Evolutionary conservation across 345 rosid species (phyloP), one percentile per base, ranked within the genome.

Genomic region (Mangifera indica): DNA sequence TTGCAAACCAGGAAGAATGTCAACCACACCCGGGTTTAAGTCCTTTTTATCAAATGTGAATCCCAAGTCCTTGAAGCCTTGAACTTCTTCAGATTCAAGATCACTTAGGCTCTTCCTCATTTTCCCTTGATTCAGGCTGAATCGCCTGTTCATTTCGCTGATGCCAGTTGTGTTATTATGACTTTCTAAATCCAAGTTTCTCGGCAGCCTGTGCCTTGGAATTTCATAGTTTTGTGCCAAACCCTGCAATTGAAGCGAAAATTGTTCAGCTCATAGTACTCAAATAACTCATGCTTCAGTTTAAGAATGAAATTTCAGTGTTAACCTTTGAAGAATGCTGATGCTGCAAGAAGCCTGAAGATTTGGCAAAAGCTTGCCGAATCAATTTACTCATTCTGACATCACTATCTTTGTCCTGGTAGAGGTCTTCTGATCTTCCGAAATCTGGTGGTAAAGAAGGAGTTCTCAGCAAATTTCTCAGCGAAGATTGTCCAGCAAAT

Each of bases 331-430:
- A 64, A 65, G 56, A 55, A 7, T 66, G 78, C 17, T 68, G 49
- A 10, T 55, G 70, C 0, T 75, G 81, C 48, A 67, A 66, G 63
- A 58, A 22, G 29, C 63, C 62, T 9, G 76, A 44, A 44, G 90
- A 74, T 42, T 60, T 56, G 24, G 82, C 74, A 72, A 84, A 78
- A 63, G 93, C 91, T 61, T 83, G 84, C 51, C 80, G 85, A 63
- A 86, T 89, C 80, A 89, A 78, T 76, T 69, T 77, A 49, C 94
- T 85, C 89, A 89, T 83, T 65, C 85, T 75, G n/a, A 80, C 72
- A 29, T 87, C 87, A 59, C 71, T 72, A 2, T 84, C 91, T 51
- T 76, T 74, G 34, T 84, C 88, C 44, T 84, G 80, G 63, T 48
- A 40, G 57, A 63, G 58, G 32, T 71, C 84, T 74, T 74, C 77